Conservation (phyloP, 2,329 filamentous ascomycete species). For the Fusarium torulosum region DNA sequence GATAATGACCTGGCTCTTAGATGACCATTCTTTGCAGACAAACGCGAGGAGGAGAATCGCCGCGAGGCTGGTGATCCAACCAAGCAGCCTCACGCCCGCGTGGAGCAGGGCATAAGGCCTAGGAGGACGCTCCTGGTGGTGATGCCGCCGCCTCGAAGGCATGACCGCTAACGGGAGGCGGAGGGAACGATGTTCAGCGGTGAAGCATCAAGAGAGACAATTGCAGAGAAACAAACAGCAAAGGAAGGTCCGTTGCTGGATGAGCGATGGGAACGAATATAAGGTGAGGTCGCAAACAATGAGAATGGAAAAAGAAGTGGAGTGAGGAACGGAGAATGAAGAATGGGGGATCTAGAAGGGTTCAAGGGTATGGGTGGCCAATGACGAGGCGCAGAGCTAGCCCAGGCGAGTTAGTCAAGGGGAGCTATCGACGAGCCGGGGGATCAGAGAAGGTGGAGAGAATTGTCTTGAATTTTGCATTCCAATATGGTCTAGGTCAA, state of each 20-base stretch:
- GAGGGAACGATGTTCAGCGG: conserved; percentile 1
- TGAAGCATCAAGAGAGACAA: conserved; percentile 20
- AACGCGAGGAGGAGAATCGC: conserved; percentile 52
- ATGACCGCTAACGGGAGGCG: conserved; percentile 9
- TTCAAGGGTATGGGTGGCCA: conserved; percentile 14
- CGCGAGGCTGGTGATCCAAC: conserved; percentile 51
- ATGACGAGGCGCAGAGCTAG: conserved; percentile 12
- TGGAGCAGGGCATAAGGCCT: conserved; percentile 41
- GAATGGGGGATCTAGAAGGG: conserved; percentile 10
- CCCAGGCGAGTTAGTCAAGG: conserved; percentile 1
- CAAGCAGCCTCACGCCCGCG: conserved; percentile 47
- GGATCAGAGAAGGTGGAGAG: background rate
- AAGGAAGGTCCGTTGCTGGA: background rate
- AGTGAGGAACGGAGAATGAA: background rate
- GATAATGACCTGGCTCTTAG: conserved; percentile 47
- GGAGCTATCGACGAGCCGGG: conserved; percentile 30
- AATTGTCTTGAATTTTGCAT: conserved; percentile 12
- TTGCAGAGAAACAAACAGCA: background rate
- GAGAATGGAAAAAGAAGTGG: conserved; percentile 30
- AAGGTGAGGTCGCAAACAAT: conserved; percentile 16
- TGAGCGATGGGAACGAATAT: conserved; percentile 5
- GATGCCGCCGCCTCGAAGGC: conserved; percentile 35
- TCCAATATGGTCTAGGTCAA: conserved; percentile 26
- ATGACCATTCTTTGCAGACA: conserved; percentile 51
- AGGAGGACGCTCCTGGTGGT: conserved; percentile 21